Conservation (phyloP, 73 alveolate species). For the Paramecium primaurelia region DNA sequence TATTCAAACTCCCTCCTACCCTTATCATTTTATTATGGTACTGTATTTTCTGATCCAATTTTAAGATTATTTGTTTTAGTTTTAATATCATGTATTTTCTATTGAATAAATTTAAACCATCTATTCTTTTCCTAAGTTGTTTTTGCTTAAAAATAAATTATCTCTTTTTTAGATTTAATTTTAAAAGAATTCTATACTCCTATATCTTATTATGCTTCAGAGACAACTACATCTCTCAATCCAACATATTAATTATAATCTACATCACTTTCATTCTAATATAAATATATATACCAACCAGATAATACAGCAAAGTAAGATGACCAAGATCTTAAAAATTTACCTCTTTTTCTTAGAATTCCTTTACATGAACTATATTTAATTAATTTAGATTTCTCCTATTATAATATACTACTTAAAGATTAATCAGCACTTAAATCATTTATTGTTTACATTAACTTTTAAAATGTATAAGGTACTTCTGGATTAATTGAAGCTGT, state of each 20-base stretch:
- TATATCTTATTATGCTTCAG: neutral
- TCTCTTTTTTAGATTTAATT: constrained; percentile 13
- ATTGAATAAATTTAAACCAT: constrained; percentile 28
- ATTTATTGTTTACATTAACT: neutral
- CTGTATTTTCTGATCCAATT: neutral
- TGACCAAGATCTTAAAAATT: constrained; percentile 14
- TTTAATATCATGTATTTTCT: neutral
- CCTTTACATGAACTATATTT: constrained; percentile 37
- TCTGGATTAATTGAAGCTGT: neutral
- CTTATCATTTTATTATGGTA: neutral
- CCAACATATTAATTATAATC: constrained; percentile 17
- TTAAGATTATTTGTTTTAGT: neutral
- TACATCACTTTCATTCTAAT: constrained; percentile 20
- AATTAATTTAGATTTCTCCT: neutral
- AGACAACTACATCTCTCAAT: neutral
- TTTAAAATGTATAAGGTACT: neutral
- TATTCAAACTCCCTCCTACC: neutral
- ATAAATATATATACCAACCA: constrained; percentile 26
- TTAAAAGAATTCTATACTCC: constrained; percentile 7
- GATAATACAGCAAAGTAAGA: constrained; percentile 13
- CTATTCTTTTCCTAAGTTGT: neutral
- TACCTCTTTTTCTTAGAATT: neutral
- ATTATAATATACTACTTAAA: neutral
- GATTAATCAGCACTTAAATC: constrained; percentile 3
- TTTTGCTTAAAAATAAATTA: neutral